Evolutionary conservation across 257 asterid species (phyloP), one percentile per base, ranked within the genome.

Genomic region (Echium plantagineum): DNA sequence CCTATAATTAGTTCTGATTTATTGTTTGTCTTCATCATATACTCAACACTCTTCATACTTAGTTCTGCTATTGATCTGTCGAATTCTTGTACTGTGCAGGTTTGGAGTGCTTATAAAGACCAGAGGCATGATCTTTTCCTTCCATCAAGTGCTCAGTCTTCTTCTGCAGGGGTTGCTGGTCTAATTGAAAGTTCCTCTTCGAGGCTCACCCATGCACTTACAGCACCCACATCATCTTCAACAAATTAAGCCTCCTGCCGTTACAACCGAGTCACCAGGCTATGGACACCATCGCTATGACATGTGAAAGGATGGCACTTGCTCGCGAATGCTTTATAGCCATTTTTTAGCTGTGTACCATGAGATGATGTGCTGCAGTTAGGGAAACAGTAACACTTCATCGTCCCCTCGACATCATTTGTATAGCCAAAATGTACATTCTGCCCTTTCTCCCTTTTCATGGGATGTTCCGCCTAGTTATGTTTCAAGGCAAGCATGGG

Each of bases 141-240:
- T 69, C 98, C 98, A 19, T 91, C 96, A 71, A 91, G 85, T 74
- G 96, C 96, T 57, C 98, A 88, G 74, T 84, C 95, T 67, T 85
- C 98, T 58, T 94, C 94, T 55, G 98, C 98, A 51, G 98, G 98
- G 53, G 89, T 91, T 75, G 98, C 98, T 57, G 98, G 98, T 76
- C 87, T 91, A 55, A 91, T 91, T 24, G 96, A 91, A 69, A 82
- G 79, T 71, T 88, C 98, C 15, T 83, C 94, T 8, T 82, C 95
- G 26, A 65, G 86, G 73, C 83, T 84, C 64, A 74, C 94, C 35
- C 82, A 91, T 62, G 95, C 96, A 19, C 83, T 91, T 59, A 70
- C 96, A 4, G 95, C 89, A n/a, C 94, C 95, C 18, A 84, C 86
- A 12, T 70, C 95, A 83, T 32, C 65, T 79, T 58, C 66, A 80